Evolutionary conservation across 805 yeast species (phyloP).

Genomic region (Pichia rugopelliculosa): DNA sequence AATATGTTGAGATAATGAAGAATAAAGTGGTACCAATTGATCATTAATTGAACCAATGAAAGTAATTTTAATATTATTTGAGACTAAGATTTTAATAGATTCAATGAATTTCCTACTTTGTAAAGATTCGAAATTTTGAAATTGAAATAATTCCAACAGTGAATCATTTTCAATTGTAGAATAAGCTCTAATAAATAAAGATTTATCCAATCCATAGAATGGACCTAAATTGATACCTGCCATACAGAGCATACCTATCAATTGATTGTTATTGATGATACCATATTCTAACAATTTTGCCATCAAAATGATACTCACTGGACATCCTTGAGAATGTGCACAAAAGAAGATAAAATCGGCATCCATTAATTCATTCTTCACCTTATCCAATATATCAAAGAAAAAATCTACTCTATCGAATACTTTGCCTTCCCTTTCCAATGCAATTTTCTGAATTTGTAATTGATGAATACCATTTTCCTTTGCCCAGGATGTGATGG

Average conservation of each 20-base stretch:
- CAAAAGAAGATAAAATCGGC: slow-evolving; percentile 91
- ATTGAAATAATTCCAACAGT: slow-evolving; percentile 76
- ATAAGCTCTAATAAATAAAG: slow-evolving; percentile 76
- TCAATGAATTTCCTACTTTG: slow-evolving; percentile 68
- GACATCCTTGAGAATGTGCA: slow-evolving; percentile 94
- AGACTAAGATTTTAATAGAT: slow-evolving; percentile 55
- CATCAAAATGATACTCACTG: slow-evolving; percentile 76
- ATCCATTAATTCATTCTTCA: slow-evolving; percentile 36
- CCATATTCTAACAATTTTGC: slow-evolving; percentile 65
- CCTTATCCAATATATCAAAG: slow-evolving; percentile 60
- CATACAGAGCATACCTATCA: slow-evolving; percentile 79
- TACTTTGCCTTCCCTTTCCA: slow-evolving; percentile 90
- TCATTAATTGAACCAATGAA: slow-evolving; percentile 89
- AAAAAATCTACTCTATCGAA: slow-evolving; percentile 80
- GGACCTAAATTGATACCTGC: slow-evolving; percentile 96
- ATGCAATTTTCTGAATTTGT: slow-evolving; percentile 80
- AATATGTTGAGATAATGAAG: slow-evolving; percentile 74
- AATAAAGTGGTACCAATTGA: slow-evolving; percentile 88
- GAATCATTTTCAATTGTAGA: slow-evolving; percentile 88
- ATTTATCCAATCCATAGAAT: slow-evolving; percentile 81
- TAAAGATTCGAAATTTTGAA: slow-evolving; percentile 66
- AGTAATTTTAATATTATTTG: slow-evolving; percentile 66
- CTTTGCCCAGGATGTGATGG: slow-evolving; percentile 62
- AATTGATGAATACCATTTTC: slow-evolving; percentile 32
- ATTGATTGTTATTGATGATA: slow-evolving; percentile 33